Evolutionary conservation across 2,329 filamentous ascomycete genomes (phyloP).

Genomic region (Graphilbum fragrans): DNA sequence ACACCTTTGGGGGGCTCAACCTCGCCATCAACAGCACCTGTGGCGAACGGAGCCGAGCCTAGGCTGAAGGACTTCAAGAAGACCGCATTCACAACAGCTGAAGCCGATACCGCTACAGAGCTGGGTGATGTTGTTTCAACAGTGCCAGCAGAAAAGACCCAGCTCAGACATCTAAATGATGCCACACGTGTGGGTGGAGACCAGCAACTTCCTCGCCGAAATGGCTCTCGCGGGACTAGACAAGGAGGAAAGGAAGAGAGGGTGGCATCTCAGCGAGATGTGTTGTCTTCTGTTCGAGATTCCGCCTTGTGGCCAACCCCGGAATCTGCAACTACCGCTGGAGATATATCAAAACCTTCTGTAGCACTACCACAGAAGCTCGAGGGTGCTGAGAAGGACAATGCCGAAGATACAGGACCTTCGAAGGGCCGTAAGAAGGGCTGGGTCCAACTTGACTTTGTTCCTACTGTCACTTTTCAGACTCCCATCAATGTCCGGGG

Average conservation of each 20-base stretch:
- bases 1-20: too few species aligned
- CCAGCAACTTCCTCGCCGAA: conserved; percentile 22
- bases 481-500: conserved; percentile 53
- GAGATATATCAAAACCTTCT: conserved; percentile 52
- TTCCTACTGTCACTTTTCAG: conserved; percentile 74
- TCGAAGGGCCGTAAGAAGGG: conserved; percentile 53
- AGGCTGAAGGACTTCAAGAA: conserved; percentile 11
- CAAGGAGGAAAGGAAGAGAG: conserved; percentile 30
- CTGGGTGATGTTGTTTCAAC: conserved; percentile 28
- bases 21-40: too few species aligned
- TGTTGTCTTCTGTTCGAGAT: conserved; percentile 59
- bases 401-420: conserved; percentile 38
- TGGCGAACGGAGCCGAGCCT: conserved; percentile 4
- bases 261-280: conserved; percentile 12
- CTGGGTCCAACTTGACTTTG: conserved; percentile 75
- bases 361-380: conserved; percentile 21
- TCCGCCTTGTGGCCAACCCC: conserved; percentile 82
- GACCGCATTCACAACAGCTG: conserved; percentile 1
- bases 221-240: conserved; percentile 31
- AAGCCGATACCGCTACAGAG: background rate
- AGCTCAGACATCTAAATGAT: conserved; percentile 29
- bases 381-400: conserved; percentile 51
- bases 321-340: conserved; percentile 55
- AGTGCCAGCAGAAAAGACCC: conserved; percentile 17
- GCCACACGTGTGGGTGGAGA: conserved; percentile 24